These are phyloP conservation scores for Aspergillus niger DNA, from an alignment of 2,329 filamentous ascomycete species.

Conservation along the genomic window DNA sequence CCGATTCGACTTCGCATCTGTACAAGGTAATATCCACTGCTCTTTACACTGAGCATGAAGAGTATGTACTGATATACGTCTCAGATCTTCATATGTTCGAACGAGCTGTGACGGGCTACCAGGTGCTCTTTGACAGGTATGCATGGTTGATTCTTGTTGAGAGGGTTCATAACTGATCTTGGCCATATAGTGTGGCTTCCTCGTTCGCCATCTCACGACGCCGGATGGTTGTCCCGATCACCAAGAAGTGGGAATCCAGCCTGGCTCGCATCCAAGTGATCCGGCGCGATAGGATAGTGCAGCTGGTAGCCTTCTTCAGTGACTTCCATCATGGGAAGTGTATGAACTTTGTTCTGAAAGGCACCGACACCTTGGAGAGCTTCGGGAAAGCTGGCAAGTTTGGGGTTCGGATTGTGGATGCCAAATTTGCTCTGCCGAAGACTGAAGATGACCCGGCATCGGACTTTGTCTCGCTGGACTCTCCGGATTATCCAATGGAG, in stretches of 20 bases:
- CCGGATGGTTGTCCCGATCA: constrained; percentile 86
- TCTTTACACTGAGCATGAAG: not conserved
- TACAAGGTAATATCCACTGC: constrained; percentile 39
- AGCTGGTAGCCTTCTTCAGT: constrained; percentile 83
- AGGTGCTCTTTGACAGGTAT: constrained; percentile 69
- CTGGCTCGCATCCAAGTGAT: constrained; percentile 79
- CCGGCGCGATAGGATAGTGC: constrained; percentile 70
- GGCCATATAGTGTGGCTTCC: constrained; percentile 57
- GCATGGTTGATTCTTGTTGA: not conserved
- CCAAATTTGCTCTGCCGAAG: constrained; percentile 82
- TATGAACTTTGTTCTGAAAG: constrained; percentile 85
- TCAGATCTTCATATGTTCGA: constrained; percentile 77
- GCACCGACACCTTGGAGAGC: constrained; percentile 78
- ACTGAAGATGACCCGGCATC: constrained; percentile 56
- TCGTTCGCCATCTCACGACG: constrained; percentile 80
- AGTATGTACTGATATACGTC: constrained; percentile 16
- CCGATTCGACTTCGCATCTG: constrained; percentile 67
- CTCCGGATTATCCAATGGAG: constrained; percentile 85
- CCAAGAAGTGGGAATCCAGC: constrained; percentile 92
- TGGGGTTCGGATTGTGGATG: constrained; percentile 79
- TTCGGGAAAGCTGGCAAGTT: constrained; percentile 66
- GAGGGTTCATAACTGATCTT: not conserved
- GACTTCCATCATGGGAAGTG: constrained; percentile 84
- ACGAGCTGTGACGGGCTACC: constrained; percentile 75
- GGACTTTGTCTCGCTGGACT: constrained; percentile 80